Evolutionary conservation across 1,284 basidiomycete species (phyloP).

Genomic region (Stygiomarasmius scandens): DNA sequence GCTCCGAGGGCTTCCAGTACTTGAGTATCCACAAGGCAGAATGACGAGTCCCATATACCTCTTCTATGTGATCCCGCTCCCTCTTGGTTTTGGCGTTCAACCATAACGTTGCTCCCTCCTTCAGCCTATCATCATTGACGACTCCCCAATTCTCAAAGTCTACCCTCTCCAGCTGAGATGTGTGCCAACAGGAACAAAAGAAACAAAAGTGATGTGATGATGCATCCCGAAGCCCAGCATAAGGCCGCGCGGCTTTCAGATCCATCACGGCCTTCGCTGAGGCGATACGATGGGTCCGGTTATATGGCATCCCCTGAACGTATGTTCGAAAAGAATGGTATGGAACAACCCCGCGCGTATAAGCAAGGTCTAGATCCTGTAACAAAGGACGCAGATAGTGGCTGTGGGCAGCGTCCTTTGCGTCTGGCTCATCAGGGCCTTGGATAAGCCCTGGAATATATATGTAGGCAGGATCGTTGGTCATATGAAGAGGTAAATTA

Average conservation of each 20-base stretch:
- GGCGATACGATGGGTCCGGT: not conserved
- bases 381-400: slow-evolving; percentile 9
- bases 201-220: not conserved
- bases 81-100: not conserved
- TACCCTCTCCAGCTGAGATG: not conserved
- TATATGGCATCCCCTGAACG: not conserved
- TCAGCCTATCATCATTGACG: not conserved
- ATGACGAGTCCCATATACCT: slow-evolving; percentile 3
- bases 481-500: slow-evolving; percentile 11
- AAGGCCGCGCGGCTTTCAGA: not conserved
- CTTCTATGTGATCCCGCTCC: slow-evolving; percentile 4
- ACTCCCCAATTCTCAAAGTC: not conserved
- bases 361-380: not conserved
- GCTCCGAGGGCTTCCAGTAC: slow-evolving; percentile 7
- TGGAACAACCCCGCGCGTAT: no score
- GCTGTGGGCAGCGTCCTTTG: slow-evolving; percentile 4
- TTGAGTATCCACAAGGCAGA: slow-evolving; percentile 3
- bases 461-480: slow-evolving; percentile 10
- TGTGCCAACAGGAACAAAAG: not conserved
- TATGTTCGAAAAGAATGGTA: no score
- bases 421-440: slow-evolving; percentile 10
- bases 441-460: slow-evolving; percentile 13
- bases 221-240: not conserved
- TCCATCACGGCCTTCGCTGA: not conserved
- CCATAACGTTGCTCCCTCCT: not conserved